phyloP scores from a whole-genome alignment of 176 grass and related monocot genomes.

The Oryza brachyantha region DNA sequence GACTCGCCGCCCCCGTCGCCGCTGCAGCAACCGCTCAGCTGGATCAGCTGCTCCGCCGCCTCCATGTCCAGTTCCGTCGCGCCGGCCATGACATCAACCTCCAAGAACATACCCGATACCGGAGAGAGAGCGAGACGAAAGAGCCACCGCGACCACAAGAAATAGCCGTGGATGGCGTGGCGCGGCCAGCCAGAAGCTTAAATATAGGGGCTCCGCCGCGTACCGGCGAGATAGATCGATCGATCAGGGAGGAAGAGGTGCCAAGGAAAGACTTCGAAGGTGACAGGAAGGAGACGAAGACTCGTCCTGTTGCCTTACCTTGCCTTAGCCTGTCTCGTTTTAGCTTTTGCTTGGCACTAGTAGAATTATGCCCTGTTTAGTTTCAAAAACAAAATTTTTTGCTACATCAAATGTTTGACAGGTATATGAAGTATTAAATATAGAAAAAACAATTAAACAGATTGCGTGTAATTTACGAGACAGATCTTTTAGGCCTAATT shows the following conservation, averaged over 20 bases:
- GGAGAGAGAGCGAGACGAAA: not conserved
- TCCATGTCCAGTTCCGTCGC: constrained; percentile 40
- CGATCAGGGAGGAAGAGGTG: not conserved
- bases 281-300: constrained; percentile 35
- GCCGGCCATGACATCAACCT: not conserved
- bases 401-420: no score
- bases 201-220: constrained; percentile 33
- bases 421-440: no score
- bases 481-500: no score
- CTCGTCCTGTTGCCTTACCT: no score
- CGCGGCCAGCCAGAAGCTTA: constrained; percentile 17
- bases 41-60: constrained; percentile 57
- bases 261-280: constrained; percentile 42
- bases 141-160: not conserved
- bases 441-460: no score
- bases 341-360: constrained; percentile 29
- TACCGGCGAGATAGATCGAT: not conserved
- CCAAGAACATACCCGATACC: not conserved
- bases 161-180: constrained; percentile 7
- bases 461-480: no score
- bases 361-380: no score
- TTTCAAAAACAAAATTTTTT: no score
- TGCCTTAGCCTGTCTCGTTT: not conserved
- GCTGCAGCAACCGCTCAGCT: constrained; percentile 41
- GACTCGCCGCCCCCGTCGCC: not conserved